A percentile compares a stretch with the other conserved stretches of the same genome.
Evolutionary conservation across 2,329 filamentous ascomycete genomes (phyloP).

Genomic region (Aspergillus neotritici): DNA sequence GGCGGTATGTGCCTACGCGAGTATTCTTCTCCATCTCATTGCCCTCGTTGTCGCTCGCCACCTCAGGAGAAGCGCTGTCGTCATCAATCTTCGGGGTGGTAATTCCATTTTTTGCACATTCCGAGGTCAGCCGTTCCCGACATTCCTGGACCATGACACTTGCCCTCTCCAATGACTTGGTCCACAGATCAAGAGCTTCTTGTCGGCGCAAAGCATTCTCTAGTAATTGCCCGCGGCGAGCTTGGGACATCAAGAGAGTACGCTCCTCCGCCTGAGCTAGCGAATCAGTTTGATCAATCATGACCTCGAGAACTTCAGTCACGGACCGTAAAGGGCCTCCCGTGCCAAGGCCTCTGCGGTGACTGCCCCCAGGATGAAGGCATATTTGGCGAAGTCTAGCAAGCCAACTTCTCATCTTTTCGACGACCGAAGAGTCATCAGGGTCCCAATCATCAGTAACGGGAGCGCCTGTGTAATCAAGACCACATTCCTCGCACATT

Average conservation of each 20-base stretch:
- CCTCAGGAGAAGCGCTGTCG: conserved; percentile 12
- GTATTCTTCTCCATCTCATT: conserved; percentile 37
- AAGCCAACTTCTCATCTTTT: conserved; percentile 74
- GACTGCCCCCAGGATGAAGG: conserved; percentile 69
- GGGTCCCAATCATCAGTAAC: conserved; percentile 58
- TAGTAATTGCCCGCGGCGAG: conserved; percentile 69
- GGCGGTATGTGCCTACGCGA: conserved; percentile 55
- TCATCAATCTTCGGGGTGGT: conserved; percentile 18
- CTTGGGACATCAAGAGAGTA: conserved; percentile 55
- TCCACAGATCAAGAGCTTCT: conserved; percentile 67
- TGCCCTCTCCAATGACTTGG: conserved; percentile 49
- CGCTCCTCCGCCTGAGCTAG: conserved; percentile 64
- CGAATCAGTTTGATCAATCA: conserved; percentile 80
- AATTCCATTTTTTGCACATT: conserved; percentile 30
- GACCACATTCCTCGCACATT: conserved; percentile 64
- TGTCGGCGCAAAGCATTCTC: conserved; percentile 66
- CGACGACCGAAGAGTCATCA: conserved; percentile 51
- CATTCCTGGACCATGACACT: conserved; percentile 53
- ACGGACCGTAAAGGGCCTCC: conserved; percentile 71
- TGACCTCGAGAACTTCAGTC: conserved; percentile 77
- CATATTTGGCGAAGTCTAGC: conserved; percentile 73
- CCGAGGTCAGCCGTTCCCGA: conserved; percentile 54
- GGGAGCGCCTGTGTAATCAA: conserved; percentile 62
- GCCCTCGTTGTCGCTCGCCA: conserved; percentile 31
- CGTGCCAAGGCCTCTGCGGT: conserved; percentile 58